Evolutionary conservation across 2,329 filamentous ascomycete species (phyloP).

Genomic region (Chaetomium sp.): DNA sequence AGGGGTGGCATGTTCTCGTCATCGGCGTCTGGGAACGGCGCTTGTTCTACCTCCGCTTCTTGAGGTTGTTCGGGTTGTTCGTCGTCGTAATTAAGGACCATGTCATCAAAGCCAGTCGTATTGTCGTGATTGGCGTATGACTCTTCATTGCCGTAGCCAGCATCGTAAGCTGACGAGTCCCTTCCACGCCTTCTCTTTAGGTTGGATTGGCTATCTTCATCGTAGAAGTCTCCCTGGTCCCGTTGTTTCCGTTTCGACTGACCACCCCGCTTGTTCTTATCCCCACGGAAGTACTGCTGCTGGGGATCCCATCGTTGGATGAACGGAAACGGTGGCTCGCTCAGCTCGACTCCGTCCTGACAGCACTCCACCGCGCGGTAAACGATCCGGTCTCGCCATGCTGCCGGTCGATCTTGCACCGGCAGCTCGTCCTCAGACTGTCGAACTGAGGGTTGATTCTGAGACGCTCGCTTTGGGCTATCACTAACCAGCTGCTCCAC

Average conservation of each 20-base stretch:
- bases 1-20: constrained; percentile 64
- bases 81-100: constrained; percentile 49
- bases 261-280: constrained; percentile 45
- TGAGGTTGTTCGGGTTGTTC: constrained; percentile 38
- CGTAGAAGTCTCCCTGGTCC: constrained; percentile 46
- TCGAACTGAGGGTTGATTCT: background rate
- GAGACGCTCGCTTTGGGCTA: background rate
- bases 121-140: constrained; percentile 39
- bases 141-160: constrained; percentile 9
- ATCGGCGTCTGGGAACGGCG: constrained; percentile 37
- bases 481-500: background rate
- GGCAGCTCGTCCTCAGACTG: constrained; percentile 13
- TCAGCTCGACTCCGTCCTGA: constrained; percentile 67
- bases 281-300: constrained; percentile 53
- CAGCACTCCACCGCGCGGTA: constrained; percentile 84
- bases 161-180: constrained; percentile 43
- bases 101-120: constrained; percentile 45
- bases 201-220: constrained; percentile 38
- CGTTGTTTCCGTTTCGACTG: constrained; percentile 55
- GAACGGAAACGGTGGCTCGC: constrained; percentile 85
- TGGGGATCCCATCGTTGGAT: constrained; percentile 85
- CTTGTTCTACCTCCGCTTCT: constrained; percentile 35
- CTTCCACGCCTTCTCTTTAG: constrained; percentile 53
- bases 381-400: constrained; percentile 74
- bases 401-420: constrained; percentile 55